Conservation (phyloP, 768 basidiomycete species). For the Lepiota subincarnata region DNA sequence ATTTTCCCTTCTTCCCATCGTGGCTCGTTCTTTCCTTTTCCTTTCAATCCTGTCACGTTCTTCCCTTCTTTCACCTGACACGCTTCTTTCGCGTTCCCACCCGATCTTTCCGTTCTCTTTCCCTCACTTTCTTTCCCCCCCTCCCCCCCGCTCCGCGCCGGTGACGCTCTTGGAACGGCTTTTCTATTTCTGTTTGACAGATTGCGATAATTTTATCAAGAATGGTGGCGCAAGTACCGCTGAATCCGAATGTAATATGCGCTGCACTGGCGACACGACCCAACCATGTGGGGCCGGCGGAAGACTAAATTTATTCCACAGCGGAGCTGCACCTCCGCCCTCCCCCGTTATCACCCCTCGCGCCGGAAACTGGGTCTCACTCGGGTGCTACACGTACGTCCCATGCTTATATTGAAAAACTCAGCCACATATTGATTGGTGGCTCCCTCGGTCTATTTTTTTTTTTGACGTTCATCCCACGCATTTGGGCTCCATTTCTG, state of each 20-base stretch:
- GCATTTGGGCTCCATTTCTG: constrained; percentile 26
- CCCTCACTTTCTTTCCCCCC: not conserved
- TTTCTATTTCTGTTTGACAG: constrained; percentile 28
- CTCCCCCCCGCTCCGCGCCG: not conserved
- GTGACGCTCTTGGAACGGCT: not conserved
- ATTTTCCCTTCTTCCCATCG: not conserved
- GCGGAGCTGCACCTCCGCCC: constrained; percentile 51
- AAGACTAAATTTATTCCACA: constrained; percentile 63
- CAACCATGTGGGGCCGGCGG: constrained; percentile 61
- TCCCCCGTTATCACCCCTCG: constrained; percentile 48
- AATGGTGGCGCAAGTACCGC: constrained; percentile 42
- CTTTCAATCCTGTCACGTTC: not conserved
- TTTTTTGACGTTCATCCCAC: constrained; percentile 35
- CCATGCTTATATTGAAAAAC: not conserved
- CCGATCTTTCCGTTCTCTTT: not conserved
- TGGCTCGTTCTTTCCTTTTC: not conserved
- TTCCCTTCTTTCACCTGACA: constrained; percentile 7
- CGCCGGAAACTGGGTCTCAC: constrained; percentile 61
- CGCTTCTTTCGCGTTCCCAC: constrained; percentile 3
- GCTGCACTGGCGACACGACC: constrained; percentile 53
- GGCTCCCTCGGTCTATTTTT: constrained; percentile 13
- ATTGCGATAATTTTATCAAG: constrained; percentile 57
- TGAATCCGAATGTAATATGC: constrained; percentile 52
- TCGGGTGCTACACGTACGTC: constrained; percentile 72
- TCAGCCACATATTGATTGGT: not conserved